phyloP scores from a whole-genome alignment of 345 rosid species.

The Ceriops tagal region DNA sequence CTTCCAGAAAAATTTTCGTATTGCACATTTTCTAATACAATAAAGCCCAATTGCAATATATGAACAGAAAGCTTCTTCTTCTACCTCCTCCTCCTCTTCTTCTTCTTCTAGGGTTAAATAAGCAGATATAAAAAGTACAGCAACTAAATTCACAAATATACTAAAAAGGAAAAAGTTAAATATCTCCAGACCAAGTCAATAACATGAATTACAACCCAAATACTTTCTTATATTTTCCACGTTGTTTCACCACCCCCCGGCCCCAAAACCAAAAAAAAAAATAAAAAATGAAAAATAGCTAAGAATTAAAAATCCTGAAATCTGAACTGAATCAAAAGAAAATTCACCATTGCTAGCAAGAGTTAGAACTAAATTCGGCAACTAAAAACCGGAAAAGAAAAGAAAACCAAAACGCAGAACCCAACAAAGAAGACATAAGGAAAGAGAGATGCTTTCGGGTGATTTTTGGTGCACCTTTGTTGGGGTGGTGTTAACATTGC shows the following conservation, averaged over 20 bases:
- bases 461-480: constrained; percentile 29
- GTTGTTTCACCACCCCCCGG: neutral
- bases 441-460: neutral
- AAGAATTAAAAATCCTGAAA: neutral
- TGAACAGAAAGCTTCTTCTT: neutral
- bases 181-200: neutral
- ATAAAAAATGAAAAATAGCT: neutral
- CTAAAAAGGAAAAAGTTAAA: neutral
- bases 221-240: neutral
- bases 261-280: neutral
- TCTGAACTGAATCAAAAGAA: neutral
- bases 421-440: too few relatives aligned
- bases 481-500: constrained; percentile 27
- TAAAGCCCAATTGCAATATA: neutral
- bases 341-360: constrained; percentile 1
- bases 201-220: neutral
- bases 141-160: neutral
- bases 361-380: neutral
- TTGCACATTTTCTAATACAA: too few relatives aligned
- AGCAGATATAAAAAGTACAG: neutral
- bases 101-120: neutral
- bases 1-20: neutral
- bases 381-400: neutral
- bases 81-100: too few relatives aligned
- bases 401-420: neutral